Evolutionary conservation across 495 filamentous ascomycete species (phyloP), one percentile per base, ranked within the genome.

Genomic region (Filosporella fistucella): DNA sequence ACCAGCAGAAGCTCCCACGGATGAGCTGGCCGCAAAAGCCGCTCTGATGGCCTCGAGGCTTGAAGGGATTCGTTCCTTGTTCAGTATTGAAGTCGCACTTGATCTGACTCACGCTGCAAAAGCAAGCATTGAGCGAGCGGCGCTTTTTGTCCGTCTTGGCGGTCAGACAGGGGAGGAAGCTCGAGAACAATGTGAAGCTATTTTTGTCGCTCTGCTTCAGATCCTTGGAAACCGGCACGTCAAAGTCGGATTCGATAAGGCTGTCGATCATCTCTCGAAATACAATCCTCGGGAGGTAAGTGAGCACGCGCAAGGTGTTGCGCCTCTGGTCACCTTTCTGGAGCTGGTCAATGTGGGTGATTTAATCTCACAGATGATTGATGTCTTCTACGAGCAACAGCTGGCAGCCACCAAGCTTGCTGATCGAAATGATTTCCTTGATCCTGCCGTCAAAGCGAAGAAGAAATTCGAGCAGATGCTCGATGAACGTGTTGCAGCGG

Each of bases 401-500:
- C 75, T 99, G 26, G 83, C 89, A 5, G 80, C 80, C 0, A 75
- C 81, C 3, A 87, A 86, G 51, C 80, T 99, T 41, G 85, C 85
- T 11, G 91, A 99, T 58, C 80, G 86, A 18, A 91, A 94, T 56
- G 93, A 99, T 64, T 99, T 97, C 59, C 68, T 99, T 26, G 88
- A 93, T 58, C 89, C 90, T 4, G 88, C 90, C 0, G 84, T 83
- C 16, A 83, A 94, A 53, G 90, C 91, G 56, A 99, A 99, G 77
- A 97, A 96, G 68, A 88, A 86, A 37, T 99, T 99, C 51, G 94
- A 99, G 71, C 91, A 97, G 65, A 95, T 96, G 85, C 82, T 99
- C 9, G 94, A 99, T 61, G 94, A 97, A 67, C 84, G 88, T 42
- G 94, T 99, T 17, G 94, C 94, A 1, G 89, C 93, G 22, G 94